A percentile compares a stretch with the other conserved stretches of the same genome.
Evolutionary conservation across 176 grass and related monocot species (phyloP).

Genomic region (Dactylis glomerata): DNA sequence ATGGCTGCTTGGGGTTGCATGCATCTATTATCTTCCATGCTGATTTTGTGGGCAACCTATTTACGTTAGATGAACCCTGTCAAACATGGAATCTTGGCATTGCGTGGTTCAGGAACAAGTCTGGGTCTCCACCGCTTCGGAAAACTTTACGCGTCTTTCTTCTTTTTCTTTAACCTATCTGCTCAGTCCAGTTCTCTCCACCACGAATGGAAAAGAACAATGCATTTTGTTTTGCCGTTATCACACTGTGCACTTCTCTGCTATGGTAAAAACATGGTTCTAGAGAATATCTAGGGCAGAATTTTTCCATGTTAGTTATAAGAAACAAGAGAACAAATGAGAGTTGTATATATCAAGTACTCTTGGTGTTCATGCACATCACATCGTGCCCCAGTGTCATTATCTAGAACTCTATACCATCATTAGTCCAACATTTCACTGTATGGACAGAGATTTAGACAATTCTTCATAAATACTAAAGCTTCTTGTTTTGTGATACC

Average conservation of each 20-base stretch:
- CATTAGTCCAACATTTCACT: neutral
- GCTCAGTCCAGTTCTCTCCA: neutral
- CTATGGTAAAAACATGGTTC: neutral
- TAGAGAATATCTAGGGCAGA: neutral
- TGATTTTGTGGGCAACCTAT: neutral
- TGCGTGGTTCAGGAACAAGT: slow-evolving; percentile 17
- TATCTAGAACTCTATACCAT: neutral
- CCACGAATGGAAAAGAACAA: neutral
- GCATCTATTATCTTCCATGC: slow-evolving; percentile 2
- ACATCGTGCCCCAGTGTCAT: neutral
- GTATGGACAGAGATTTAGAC: neutral
- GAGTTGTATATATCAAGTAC: neutral
- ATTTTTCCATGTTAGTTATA: neutral
- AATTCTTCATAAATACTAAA: slow-evolving; percentile 1
- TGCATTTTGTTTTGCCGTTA: neutral
- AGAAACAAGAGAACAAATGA: neutral
- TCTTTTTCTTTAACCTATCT: neutral
- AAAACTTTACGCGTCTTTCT: neutral
- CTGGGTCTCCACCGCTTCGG: neutral
- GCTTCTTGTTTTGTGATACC: neutral
- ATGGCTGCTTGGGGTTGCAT: slow-evolving; percentile 10
- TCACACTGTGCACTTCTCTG: neutral
- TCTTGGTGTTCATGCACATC: slow-evolving; percentile 5
- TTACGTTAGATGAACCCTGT: slow-evolving; percentile 18
- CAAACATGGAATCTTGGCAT: slow-evolving; percentile 9